Percentiles rank a stretch among this genome's conserved stretches.
Evolutionary conservation across 2,329 filamentous ascomycete genomes (phyloP).

Genomic region (Penicillium sclerotiorum): DNA sequence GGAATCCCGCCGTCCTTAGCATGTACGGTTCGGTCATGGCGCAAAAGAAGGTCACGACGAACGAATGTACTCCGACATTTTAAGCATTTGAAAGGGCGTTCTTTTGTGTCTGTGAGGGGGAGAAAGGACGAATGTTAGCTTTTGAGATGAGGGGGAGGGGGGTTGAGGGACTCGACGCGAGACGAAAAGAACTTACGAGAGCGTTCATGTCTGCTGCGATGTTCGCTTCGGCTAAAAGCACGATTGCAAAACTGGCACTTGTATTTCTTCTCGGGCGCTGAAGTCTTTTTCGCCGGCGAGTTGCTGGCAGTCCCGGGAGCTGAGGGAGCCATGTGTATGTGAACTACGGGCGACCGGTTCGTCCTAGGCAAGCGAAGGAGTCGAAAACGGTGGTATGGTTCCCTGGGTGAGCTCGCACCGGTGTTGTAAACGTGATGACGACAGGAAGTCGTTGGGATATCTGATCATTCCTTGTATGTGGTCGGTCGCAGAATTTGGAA

Average conservation of each 20-base stretch:
- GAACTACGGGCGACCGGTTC: constrained; percentile 19
- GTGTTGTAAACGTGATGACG: constrained; percentile 45
- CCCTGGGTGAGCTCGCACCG: constrained; percentile 46
- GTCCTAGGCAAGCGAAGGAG: constrained; percentile 31
- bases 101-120: constrained; percentile 78
- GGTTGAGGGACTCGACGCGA: background rate
- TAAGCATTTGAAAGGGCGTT: constrained; percentile 96
- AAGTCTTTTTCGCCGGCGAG: constrained; percentile 77
- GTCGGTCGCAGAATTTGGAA: constrained; percentile 23
- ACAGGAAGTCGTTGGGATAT: constrained; percentile 43
- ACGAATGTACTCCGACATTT: constrained; percentile 99
- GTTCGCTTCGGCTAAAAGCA: constrained; percentile 96
- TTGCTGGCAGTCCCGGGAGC: constrained; percentile 68
- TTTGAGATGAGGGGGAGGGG: background rate
- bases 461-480: constrained; percentile 49
- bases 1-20: constrained; percentile 96
- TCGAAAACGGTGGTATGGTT: constrained; percentile 38
- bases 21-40: constrained; percentile 97
- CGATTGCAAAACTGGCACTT: constrained; percentile 99
- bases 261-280: constrained; percentile 94
- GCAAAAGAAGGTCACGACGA: constrained; percentile 89
- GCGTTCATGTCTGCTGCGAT: constrained; percentile 93
- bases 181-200: constrained; percentile 75
- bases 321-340: constrained; percentile 44
- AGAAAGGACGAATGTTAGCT: background rate